These are phyloP conservation scores for Tricholomella constricta DNA, from an alignment of 768 basidiomycete species.

Conservation along the genomic window DNA sequence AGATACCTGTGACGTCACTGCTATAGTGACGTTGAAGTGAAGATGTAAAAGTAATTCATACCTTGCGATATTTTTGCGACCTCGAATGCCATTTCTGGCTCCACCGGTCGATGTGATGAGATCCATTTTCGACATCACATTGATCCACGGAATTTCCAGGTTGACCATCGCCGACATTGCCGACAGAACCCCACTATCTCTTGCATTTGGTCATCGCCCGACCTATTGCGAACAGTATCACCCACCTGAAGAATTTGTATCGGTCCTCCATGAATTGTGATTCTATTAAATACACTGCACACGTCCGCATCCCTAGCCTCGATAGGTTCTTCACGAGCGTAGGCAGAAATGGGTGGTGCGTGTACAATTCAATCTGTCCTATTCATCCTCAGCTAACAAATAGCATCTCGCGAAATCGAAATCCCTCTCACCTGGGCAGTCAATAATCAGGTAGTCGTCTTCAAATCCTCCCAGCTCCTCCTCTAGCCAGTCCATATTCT, in stretches of 20 bases:
- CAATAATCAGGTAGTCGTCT: conserved; percentile 92
- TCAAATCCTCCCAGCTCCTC: conserved; percentile 95
- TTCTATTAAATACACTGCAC: conserved; percentile 91
- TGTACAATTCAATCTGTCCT: conserved; percentile 99
- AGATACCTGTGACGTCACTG: conserved; percentile 63
- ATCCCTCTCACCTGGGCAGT: conserved; percentile 73
- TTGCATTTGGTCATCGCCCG: conserved; percentile 5
- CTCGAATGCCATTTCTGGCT: conserved; percentile 71
- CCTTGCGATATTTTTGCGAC: conserved; percentile 83
- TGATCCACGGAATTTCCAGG: conserved; percentile 95
- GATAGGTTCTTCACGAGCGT: conserved; percentile 77
- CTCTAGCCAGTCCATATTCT: conserved; percentile 98
- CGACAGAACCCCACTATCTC: conserved; percentile 81
- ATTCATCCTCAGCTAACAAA: not conserved
- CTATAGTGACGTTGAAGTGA: not conserved
- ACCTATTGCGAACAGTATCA: not conserved
- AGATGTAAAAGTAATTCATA: conserved; percentile 30
- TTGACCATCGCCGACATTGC: conserved; percentile 99
- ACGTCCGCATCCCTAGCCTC: conserved; percentile 81
- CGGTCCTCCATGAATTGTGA: conserved; percentile 99
- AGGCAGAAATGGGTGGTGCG: conserved; percentile 96
- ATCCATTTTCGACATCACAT: conserved; percentile 99
- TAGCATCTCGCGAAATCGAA: not conserved
- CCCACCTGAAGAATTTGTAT: conserved; percentile 93
- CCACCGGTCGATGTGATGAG: conserved; percentile 72